Conservation (phyloP, 345 rosid genomes). For the Crucihimalaya himalaica region DNA sequence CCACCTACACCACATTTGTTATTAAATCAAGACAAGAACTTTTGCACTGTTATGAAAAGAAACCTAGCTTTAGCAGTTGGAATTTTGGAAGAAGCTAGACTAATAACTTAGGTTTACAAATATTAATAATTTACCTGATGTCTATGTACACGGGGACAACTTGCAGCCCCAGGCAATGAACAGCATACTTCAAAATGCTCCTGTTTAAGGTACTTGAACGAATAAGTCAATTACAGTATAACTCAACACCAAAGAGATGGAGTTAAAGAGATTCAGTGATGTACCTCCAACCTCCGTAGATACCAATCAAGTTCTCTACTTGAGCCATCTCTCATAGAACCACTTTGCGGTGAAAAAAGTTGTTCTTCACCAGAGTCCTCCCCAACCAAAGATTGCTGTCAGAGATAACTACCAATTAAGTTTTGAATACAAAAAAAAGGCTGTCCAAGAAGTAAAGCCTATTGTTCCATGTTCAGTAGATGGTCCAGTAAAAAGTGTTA, state of each 20-base stretch:
- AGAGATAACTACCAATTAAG: conserved; percentile 26
- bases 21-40: conserved; percentile 20
- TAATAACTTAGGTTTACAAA: not conserved
- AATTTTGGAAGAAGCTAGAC: conserved; percentile 10
- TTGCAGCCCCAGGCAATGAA: conserved; percentile 51
- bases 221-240: conserved; percentile 17
- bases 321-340: conserved; percentile 51
- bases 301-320: conserved; percentile 68
- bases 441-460: conserved; percentile 13
- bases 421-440: conserved; percentile 20
- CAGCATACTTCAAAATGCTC: conserved; percentile 64
- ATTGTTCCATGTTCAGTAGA: not conserved
- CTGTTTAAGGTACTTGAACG: conserved; percentile 47
- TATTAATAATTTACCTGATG: conserved; percentile 58
- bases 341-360: conserved; percentile 68
- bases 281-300: conserved; percentile 75
- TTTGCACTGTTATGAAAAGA: not conserved
- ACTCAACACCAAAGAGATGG: conserved; percentile 7
- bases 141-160: conserved; percentile 65
- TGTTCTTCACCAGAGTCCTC: conserved; percentile 87
- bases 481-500: conserved; percentile 1
- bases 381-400: conserved; percentile 96
- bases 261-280: conserved; percentile 7
- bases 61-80: not conserved
- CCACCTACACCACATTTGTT: conserved; percentile 58